Evolutionary conservation across 495 filamentous ascomycete genomes (phyloP).

Genomic region (Penicillium silybi): DNA sequence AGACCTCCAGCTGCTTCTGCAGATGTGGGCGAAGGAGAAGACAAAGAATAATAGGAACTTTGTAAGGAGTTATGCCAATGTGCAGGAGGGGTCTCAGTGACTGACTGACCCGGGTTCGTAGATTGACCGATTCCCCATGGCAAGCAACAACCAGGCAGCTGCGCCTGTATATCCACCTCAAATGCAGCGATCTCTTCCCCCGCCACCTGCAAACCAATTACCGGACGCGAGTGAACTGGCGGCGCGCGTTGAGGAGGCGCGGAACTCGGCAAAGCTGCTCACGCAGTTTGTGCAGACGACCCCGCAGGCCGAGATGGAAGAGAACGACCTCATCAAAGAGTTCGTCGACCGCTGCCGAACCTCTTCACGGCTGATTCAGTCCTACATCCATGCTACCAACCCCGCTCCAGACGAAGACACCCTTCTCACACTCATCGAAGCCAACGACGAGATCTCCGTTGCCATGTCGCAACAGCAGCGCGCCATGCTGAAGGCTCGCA

Average conservation of each 20-base stretch:
- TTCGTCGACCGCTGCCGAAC: constrained; percentile 83
- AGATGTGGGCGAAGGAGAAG: constrained; percentile 92
- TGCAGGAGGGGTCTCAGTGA: background rate
- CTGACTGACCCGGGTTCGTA: background rate
- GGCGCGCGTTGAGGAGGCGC: constrained; percentile 81
- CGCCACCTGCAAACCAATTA: constrained; percentile 42
- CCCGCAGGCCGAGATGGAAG: constrained; percentile 66
- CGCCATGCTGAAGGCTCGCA: constrained; percentile 69
- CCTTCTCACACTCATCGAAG: constrained; percentile 87
- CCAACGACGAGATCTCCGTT: constrained; percentile 80
- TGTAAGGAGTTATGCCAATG: constrained; percentile 5
- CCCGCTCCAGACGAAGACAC: constrained; percentile 89
- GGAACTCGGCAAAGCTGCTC: constrained; percentile 84
- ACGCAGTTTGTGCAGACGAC: constrained; percentile 85
- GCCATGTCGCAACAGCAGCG: constrained; percentile 77
- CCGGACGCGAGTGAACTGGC: constrained; percentile 78
- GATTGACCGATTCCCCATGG: constrained; percentile 4
- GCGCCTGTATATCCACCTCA: constrained; percentile 15
- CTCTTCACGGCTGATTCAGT: constrained; percentile 73
- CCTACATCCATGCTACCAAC: constrained; percentile 73
- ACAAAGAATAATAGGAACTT: constrained; percentile 21
- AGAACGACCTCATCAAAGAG: constrained; percentile 85
- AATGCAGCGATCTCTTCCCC: constrained; percentile 5
- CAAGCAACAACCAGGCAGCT: background rate
- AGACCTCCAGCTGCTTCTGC: constrained; percentile 58